phyloP scores from a whole-genome alignment of 768 basidiomycete genomes.

The Ramaria rubella region DNA sequence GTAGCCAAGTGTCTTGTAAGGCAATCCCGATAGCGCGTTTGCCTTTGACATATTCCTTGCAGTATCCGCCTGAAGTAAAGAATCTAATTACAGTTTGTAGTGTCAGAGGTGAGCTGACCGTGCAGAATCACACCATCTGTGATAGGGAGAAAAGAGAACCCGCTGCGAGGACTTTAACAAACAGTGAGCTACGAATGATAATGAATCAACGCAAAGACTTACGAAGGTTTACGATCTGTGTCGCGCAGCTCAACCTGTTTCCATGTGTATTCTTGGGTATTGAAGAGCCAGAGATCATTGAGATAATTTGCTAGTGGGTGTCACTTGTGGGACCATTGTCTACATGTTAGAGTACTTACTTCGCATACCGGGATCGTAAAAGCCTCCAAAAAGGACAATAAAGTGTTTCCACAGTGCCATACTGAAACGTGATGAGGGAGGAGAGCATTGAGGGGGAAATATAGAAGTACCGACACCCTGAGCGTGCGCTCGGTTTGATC shows the following conservation, averaged over 20 bases:
- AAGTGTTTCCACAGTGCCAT: slow-evolving; percentile 90
- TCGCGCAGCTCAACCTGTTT: slow-evolving; percentile 65
- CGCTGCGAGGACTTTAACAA: slow-evolving; percentile 55
- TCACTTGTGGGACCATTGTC: background rate
- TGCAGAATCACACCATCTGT: slow-evolving; percentile 75
- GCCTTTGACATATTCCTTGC: slow-evolving; percentile 83
- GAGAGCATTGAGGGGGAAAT: background rate
- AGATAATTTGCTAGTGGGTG: slow-evolving; percentile 61
- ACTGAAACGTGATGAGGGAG: slow-evolving; percentile 28
- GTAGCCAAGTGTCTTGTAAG: slow-evolving; percentile 85
- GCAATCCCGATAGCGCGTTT: slow-evolving; percentile 79
- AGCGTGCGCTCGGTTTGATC: slow-evolving; percentile 67
- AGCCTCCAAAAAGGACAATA: slow-evolving; percentile 84
- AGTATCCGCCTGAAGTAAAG: slow-evolving; percentile 66
- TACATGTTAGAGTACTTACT: slow-evolving; percentile 39
- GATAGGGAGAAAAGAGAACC: slow-evolving; percentile 78
- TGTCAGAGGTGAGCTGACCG: slow-evolving; percentile 36
- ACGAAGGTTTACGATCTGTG: slow-evolving; percentile 71
- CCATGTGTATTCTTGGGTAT: slow-evolving; percentile 85
- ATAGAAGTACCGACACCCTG: slow-evolving; percentile 63
- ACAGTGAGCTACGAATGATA: background rate
- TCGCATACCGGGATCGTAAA: slow-evolving; percentile 78
- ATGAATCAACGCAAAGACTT: slow-evolving; percentile 19
- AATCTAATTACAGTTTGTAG: background rate
- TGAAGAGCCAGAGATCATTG: slow-evolving; percentile 81